Evolutionary conservation across 1,284 basidiomycete species (phyloP).

Genomic region (Ceratobasidium sp.): DNA sequence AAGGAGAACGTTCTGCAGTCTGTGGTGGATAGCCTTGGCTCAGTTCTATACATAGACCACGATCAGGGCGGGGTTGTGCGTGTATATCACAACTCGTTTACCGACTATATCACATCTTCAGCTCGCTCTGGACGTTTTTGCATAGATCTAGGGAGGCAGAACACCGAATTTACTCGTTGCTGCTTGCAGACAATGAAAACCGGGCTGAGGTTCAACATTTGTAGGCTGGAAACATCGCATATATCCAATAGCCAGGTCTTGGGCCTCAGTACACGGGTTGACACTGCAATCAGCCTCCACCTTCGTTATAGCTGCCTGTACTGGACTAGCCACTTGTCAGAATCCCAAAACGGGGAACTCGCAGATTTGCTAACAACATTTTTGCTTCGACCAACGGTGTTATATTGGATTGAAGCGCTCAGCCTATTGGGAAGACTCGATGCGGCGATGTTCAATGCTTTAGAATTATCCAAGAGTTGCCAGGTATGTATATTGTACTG

Average conservation of each 20-base stretch:
- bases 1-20: background rate
- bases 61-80: background rate
- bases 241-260: background rate
- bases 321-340: too few relatives aligned
- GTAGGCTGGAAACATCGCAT: conserved; percentile 7
- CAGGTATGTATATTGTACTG: too few relatives aligned
- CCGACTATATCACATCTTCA: background rate
- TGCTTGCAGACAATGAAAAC: background rate
- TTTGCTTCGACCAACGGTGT: too few relatives aligned
- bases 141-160: too few relatives aligned
- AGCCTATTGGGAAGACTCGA: too few relatives aligned
- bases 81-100: background rate
- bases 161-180: too few relatives aligned
- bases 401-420: too few relatives aligned
- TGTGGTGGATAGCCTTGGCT: background rate
- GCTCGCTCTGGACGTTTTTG: background rate
- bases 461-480: too few relatives aligned
- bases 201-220: conserved; percentile 20
- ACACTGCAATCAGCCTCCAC: conserved; percentile 23
- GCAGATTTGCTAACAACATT: too few relatives aligned
- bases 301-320: too few relatives aligned
- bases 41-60: conserved; percentile 9
- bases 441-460: too few relatives aligned
- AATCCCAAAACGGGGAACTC: too few relatives aligned
- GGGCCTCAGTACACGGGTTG: background rate